Base-by-base conservation (phyloP, 345 rosid genomes). In the Aquilaria sinensis region DNA sequence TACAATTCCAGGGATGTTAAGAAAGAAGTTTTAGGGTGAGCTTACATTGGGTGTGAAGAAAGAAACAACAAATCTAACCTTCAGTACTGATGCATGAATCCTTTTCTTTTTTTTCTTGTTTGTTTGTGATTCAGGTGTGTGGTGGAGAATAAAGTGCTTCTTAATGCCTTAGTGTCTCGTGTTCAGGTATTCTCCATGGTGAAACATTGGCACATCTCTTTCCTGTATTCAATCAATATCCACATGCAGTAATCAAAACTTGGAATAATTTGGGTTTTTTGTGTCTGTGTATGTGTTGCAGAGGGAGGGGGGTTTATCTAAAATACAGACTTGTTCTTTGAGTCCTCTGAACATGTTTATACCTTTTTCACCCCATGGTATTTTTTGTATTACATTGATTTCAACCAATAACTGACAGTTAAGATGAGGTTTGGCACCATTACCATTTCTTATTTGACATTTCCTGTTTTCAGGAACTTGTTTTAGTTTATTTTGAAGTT, bases 71-170 rank as follows among this genome's bases (percentile, higher is more conserved):
- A 37, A 50, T 51, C 10, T 63, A 41, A 12, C 60, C 30, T 32
- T 66, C 54, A 48, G 31, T 56, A 56, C 62, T 53, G 9, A 53
- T 52, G n/a, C 50, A 47, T 46, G 12, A 13, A 46, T 66, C 55
- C 54, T 69, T 59, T 47, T 72, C 64, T 47, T 75, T 65, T 23
- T 23, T 23, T 23, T 1, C 1, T 23, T 23, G 23, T 23, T 23
- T 60, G 56, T 47, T 67, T 51, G 54, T 71, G 74, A 50, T 67
- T 66, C 77, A 90, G 98, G 81, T 93, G 97, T 49, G 96, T 93
- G 0, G 97, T 90, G 78, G 98, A 93, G 85, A 93, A 93, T 73
- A 88, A 85, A 79, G 90, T 90, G 83, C 94, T 90, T 66, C 97
- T 86, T 66, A 73, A 82, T 60, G 88, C 97, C 68, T 72, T 88